Percentiles rank a stretch among this genome's conserved stretches.
These are phyloP conservation scores for Petunia axillaris DNA, from an alignment of 257 asterid species.

Conservation along the genomic window DNA sequence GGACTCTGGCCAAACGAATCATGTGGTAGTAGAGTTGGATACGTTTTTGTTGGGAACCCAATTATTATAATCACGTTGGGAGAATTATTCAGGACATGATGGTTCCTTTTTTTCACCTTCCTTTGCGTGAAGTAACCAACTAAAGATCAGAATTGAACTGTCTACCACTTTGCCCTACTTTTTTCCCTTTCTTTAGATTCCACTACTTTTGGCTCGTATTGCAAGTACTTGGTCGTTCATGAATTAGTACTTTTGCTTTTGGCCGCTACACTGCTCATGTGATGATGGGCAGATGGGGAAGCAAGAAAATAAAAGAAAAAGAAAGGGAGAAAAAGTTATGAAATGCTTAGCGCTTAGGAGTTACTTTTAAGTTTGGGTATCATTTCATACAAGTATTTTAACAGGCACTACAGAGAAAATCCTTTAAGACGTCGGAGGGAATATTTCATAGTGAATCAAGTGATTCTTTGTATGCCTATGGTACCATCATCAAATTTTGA, in stretches of 20 bases:
- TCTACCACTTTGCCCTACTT: neutral
- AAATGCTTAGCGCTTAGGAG: too few species aligned
- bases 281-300: neutral
- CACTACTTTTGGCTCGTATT: neutral
- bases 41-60: neutral
- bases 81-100: neutral
- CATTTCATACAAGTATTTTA: too few species aligned
- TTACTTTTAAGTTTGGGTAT: too few species aligned
- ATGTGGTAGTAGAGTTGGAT: neutral
- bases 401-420: too few species aligned
- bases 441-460: too few species aligned
- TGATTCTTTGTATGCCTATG: too few species aligned
- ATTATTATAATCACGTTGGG: neutral
- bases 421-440: too few species aligned
- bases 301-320: too few species aligned
- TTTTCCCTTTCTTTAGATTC: neutral
- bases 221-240: neutral
- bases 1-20: neutral
- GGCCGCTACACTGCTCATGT: neutral
- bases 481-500: too few species aligned
- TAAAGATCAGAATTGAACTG: neutral
- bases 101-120: neutral
- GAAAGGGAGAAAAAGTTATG: too few species aligned
- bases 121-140: constrained; percentile 10
- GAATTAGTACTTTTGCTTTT: neutral